Evolutionary conservation across 2,329 filamentous ascomycete species (phyloP), one percentile per base, ranked within the genome.

Genomic region (Fusarium zealandicum): DNA sequence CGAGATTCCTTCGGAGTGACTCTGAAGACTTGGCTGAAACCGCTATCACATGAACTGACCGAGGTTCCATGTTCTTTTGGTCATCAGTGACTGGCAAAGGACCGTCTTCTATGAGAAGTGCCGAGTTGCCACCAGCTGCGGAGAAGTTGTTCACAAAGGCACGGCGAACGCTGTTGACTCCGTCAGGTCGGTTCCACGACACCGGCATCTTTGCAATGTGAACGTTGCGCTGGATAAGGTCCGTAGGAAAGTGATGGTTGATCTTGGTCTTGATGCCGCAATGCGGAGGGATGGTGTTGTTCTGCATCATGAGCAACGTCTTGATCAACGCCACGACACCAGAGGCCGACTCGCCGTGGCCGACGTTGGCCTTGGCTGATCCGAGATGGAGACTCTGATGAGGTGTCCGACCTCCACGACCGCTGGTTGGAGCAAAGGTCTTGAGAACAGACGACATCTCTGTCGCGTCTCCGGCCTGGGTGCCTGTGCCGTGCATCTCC

Each of bases 41-140:
- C 1, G 83, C 75, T 20, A 90, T 75, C 10, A 85, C 69, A 44
- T 89, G 82, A 2, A 76, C 75, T 16, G 72, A 73, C 14, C 87
- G 80, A 6, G 82, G 75, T 57, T 89, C 85, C 3, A 61, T 51
- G 27, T 59, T 64, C 11, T 86, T 85, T 8, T 20, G 16, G 16
- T 12, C 17, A 22, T 14, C 80, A 72, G 7, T 68, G 14, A 8
- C 64, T 3, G 79, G 74, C 5, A 76, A 66, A 42, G 85, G 84
- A 0, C 76, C 83, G 57, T 90, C 88, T 67, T 90, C 85, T 2
- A 90, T 64, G 8, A 90, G 71, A 17, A 90, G 69, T 12, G 85
- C 84, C 2, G 87, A 89, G 72, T 91, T 92, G 20, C 88, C 88
- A 60, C 88, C 88, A 44, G 88, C 87, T 4, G 88, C 88, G 58